Conservation (phyloP, 306 rosid genomes). For the Canavalia ensiformis region DNA sequence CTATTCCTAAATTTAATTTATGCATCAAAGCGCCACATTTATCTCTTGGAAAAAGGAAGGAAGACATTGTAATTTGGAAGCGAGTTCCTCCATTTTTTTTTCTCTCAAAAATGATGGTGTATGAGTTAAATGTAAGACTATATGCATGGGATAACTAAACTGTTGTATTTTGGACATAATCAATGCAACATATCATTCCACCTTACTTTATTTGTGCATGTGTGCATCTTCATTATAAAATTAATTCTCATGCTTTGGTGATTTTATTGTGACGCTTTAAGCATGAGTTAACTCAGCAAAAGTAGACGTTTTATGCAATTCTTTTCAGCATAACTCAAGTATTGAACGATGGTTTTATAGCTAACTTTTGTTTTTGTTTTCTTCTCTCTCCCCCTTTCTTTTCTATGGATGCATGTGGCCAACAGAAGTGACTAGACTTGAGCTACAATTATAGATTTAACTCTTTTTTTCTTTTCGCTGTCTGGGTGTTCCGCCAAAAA, state of each 20-base stretch:
- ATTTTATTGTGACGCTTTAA: slow-evolving; percentile 32
- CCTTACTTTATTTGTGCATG: slow-evolving; percentile 46
- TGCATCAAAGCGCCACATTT: too few species aligned
- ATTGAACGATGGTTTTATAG: slow-evolving; percentile 21
- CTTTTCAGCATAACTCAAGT: slow-evolving; percentile 14
- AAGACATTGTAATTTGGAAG: too few species aligned
- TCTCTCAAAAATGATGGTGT: too few species aligned
- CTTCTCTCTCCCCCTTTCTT: slow-evolving; percentile 24
- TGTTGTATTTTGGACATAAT: not conserved
- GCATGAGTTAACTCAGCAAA: slow-evolving; percentile 34
- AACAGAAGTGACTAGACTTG: slow-evolving; percentile 54
- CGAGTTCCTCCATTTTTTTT: too few species aligned
- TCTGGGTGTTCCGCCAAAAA: slow-evolving; percentile 45
- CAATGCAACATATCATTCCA: slow-evolving; percentile 40
- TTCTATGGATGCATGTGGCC: slow-evolving; percentile 51
- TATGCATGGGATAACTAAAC: too few species aligned
- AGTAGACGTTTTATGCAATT: slow-evolving; percentile 10
- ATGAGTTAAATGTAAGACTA: too few species aligned
- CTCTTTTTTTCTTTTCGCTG: slow-evolving; percentile 42
- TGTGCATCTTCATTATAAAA: slow-evolving; percentile 37
- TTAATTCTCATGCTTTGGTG: slow-evolving; percentile 35
- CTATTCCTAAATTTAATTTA: too few species aligned
- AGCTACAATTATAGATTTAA: slow-evolving; percentile 45
- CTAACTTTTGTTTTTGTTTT: slow-evolving; percentile 13
- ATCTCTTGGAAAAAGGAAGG: too few species aligned